These are phyloP conservation scores for Elasticomyces elasticus DNA, from an alignment of 495 filamentous ascomycete species.

Conservation along the genomic window DNA sequence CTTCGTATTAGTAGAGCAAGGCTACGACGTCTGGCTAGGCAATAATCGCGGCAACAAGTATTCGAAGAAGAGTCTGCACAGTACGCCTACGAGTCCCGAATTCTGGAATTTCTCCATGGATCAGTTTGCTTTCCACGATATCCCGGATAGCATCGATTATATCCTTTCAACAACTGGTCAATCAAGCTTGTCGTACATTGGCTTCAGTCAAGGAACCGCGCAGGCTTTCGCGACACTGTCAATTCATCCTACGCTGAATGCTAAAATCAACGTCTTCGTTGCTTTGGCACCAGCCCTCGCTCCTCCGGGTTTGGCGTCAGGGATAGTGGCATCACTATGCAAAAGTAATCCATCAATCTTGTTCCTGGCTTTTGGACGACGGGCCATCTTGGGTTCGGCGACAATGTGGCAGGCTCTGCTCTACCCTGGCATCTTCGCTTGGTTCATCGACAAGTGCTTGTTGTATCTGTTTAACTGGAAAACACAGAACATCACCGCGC, in stretches of 20 bases:
- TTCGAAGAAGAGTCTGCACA: constrained; percentile 77
- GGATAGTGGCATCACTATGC: constrained; percentile 81
- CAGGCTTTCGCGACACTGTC: constrained; percentile 94
- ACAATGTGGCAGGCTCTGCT: constrained; percentile 97
- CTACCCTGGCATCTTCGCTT: constrained; percentile 88
- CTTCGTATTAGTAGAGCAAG: constrained; percentile 80
- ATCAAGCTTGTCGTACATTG: constrained; percentile 84
- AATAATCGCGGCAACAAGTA: constrained; percentile 99
- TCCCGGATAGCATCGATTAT: constrained; percentile 87
- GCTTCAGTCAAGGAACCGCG: constrained; percentile 93
- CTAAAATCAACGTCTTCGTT: constrained; percentile 92
- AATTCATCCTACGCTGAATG: constrained; percentile 84
- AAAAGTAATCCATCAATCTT: constrained; percentile 90
- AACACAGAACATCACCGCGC: constrained; percentile 70
- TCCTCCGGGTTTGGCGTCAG: constrained; percentile 77
- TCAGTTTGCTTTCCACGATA: constrained; percentile 95
- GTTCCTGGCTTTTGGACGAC: constrained; percentile 89
- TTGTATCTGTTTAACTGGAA: constrained; percentile 82
- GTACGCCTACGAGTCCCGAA: constrained; percentile 58
- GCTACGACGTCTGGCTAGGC: constrained; percentile 96
- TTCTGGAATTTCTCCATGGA: constrained; percentile 99
- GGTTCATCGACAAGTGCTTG: constrained; percentile 74
- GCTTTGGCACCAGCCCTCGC: constrained; percentile 96
- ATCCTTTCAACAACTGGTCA: constrained; percentile 76
- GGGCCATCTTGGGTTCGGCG: constrained; percentile 81